These are phyloP conservation scores for Talaromyces sp. DNA, from an alignment of 2,329 filamentous ascomycete genomes.

Conservation along the genomic window DNA sequence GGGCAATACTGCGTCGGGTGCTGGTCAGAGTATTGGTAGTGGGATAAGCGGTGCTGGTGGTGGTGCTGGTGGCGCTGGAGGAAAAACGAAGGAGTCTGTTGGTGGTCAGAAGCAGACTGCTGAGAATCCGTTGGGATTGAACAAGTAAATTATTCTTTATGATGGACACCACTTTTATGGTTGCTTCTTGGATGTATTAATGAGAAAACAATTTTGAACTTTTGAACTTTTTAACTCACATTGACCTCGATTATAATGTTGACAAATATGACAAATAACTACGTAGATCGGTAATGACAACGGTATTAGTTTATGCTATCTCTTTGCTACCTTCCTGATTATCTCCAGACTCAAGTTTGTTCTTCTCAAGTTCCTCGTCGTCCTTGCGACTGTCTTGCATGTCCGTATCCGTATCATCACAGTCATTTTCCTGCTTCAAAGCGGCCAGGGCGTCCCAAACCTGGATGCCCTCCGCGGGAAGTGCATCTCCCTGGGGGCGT, in stretches of 20 bases:
- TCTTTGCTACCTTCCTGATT: no score
- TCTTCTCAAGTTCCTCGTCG: neutral
- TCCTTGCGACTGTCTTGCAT: no score
- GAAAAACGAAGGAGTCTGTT: neutral
- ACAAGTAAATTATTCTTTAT: neutral
- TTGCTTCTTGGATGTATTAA: neutral
- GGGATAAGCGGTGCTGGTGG: constrained; percentile 11
- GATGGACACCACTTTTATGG: neutral
- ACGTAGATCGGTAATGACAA: no score
- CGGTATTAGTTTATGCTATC: no score
- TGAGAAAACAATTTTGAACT: neutral
- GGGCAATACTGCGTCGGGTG: constrained; percentile 18
- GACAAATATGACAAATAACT: no score
- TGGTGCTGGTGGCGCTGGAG: neutral
- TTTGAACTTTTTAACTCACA: neutral
- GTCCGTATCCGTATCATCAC: no score
- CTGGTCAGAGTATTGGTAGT: constrained; percentile 20
- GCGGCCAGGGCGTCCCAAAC: constrained; percentile 46
- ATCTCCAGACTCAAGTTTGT: no score
- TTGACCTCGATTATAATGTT: neutral
- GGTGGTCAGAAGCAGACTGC: constrained; percentile 17
- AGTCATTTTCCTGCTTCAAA: no score
- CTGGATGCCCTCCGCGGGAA: constrained; percentile 44
- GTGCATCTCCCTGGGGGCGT: constrained; percentile 56
- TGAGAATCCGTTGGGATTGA: constrained; percentile 19